Evolutionary conservation across 73 alveolate species (phyloP), one percentile per base, ranked within the genome.

Genomic region (Tetrahymena elliotti): DNA sequence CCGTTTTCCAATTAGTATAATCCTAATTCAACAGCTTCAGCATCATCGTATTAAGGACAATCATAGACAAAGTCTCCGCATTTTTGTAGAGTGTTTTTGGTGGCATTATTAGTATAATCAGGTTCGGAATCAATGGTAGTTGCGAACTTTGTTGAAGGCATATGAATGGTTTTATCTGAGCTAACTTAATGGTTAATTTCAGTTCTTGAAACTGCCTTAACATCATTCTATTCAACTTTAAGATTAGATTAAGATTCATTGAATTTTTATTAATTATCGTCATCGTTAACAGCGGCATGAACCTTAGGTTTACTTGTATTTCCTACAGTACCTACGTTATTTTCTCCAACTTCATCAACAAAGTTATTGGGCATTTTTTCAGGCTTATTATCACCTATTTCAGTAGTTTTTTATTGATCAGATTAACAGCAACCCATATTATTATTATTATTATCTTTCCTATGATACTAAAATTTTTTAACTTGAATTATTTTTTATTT

Each of bases 1-100:
- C 96, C 95, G 68, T 95, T 68, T 35, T 95, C 96, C 35, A 93
- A 94, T 52, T 52, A 16, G 84, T 83, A 94, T 11, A 95, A 94
- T 35, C 68, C 93, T 31, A 94, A 53, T 31, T 40, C 39, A 12
- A 94, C 95, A 6, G 95, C 96, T 37, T 94, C 96, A 8, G 68
- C 83, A 41, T 94, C 96, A 33, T 94, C 96, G 88, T 68, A 68
- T 68, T 68, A 68, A 68, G 34, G 34, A 10, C 88, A 68, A 68
- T 68, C 88, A 31, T 68, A 68, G 11, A 68, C n/a, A 31, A 68
- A 68, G 34, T 68, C 88, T 22, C 88, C 88, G 88, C 88, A 68
- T 68, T 68, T 68, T 68, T 68, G 88, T 24, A 68, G n/a, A 68
- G 88, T 68, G 22, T n/a, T 31, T 68, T 68, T 68, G 38, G 88